Evolutionary conservation across 192 early-diverging fungal genomes (phyloP).

Genomic region (Allomyces macrogynus): DNA sequence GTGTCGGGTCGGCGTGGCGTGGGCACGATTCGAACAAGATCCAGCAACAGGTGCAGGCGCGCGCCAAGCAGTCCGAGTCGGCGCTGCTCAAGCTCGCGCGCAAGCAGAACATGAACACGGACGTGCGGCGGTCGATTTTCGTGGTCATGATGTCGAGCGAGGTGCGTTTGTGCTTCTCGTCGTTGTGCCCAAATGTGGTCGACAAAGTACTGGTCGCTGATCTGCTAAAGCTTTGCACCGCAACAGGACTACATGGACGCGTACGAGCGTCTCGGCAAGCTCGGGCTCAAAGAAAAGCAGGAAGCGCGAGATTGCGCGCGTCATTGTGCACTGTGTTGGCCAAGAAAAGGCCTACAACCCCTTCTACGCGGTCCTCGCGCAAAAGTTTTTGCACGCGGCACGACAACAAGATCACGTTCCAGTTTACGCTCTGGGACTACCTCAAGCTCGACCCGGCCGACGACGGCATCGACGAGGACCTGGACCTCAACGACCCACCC

Average conservation of each 20-base stretch:
- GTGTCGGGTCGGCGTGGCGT: conserved; percentile 84
- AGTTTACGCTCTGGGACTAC: conserved; percentile 91
- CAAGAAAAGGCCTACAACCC: conserved; percentile 81
- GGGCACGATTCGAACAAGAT: conserved; percentile 29
- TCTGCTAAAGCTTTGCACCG: not conserved
- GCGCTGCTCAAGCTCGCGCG: conserved; percentile 58
- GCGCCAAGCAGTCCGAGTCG: conserved; percentile 11
- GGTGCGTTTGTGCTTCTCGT: conserved; percentile 13
- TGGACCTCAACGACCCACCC: not conserved
- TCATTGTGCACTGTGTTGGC: conserved; percentile 72
- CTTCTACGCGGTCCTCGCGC: conserved; percentile 71
- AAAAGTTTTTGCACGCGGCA: conserved; percentile 61
- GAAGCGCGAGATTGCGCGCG: conserved; percentile 86
- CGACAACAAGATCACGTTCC: conserved; percentile 75
- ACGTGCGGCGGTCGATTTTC: conserved; percentile 79
- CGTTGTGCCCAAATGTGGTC: not conserved
- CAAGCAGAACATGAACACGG: conserved; percentile 91
- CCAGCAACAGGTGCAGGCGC: conserved; percentile 1
- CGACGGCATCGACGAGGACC: not conserved
- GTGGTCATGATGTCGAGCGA: conserved; percentile 76
- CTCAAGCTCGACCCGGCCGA: conserved; percentile 11
- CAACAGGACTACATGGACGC: conserved; percentile 78
- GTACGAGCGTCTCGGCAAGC: conserved; percentile 61
- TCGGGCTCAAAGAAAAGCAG: conserved; percentile 75
- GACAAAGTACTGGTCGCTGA: not conserved